A percentile compares a stretch with the other conserved stretches of the same genome.
phyloP scores from a whole-genome alignment of 2,329 filamentous ascomycete species.

The Dichotomopilus funicola region DNA sequence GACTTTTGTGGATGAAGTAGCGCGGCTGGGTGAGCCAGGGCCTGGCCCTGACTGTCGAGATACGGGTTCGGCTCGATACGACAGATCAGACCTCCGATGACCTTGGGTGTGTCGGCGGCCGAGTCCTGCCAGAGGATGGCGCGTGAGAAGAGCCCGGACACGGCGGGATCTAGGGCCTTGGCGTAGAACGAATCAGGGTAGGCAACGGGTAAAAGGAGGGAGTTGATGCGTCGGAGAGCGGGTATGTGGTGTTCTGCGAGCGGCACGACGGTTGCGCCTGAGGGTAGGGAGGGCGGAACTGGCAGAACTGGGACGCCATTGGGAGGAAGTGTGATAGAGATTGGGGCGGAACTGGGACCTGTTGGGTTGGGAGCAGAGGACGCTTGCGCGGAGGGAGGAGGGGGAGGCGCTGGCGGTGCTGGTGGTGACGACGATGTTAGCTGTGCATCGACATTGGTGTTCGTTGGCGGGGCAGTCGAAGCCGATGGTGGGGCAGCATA shows the following conservation, averaged over 20 bases:
- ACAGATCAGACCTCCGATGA: slow-evolving; percentile 57
- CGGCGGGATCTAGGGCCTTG: slow-evolving; percentile 43
- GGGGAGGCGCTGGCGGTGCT: slow-evolving; percentile 17
- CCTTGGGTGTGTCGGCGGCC: slow-evolving; percentile 35
- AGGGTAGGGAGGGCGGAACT: slow-evolving; percentile 35
- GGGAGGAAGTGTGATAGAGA: slow-evolving; percentile 17
- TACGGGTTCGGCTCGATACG: slow-evolving; percentile 49
- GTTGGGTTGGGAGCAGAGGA: neutral
- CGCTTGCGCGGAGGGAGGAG: slow-evolving; percentile 4
- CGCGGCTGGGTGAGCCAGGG: slow-evolving; percentile 2
- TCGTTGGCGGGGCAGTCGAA: slow-evolving; percentile 24
- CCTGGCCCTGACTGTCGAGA: slow-evolving; percentile 19
- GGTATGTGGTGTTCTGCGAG: slow-evolving; percentile 47
- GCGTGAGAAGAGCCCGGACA: slow-evolving; percentile 50
- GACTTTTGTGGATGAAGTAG: slow-evolving; percentile 2
- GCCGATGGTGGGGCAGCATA: slow-evolving; percentile 36
- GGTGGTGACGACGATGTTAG: slow-evolving; percentile 17
- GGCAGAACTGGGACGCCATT: slow-evolving; percentile 26
- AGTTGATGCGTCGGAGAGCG: slow-evolving; percentile 57
- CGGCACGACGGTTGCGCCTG: slow-evolving; percentile 46
- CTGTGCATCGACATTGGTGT: slow-evolving; percentile 21
- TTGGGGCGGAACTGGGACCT: slow-evolving; percentile 1
- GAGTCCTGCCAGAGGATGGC: slow-evolving; percentile 51
- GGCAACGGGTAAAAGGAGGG: slow-evolving; percentile 55
- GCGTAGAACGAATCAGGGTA: slow-evolving; percentile 61